phyloP scores from a whole-genome alignment of 306 rosid species.

The Cucumis cinereus region DNA sequence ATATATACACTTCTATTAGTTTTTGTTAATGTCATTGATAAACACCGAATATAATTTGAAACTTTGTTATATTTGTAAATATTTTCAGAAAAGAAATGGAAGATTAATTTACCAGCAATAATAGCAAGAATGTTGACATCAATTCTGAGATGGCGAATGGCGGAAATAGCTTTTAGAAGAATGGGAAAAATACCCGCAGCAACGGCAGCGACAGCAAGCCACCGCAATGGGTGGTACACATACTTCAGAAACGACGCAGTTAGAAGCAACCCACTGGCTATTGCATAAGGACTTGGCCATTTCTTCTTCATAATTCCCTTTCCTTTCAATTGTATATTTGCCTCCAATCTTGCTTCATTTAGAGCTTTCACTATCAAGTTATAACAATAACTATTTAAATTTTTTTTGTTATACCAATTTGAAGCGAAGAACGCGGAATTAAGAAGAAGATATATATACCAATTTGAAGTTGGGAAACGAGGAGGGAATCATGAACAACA shows the following conservation, averaged over 20 bases:
- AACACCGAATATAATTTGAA: too few relatives aligned
- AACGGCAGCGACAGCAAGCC: conserved; percentile 66
- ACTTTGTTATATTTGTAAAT: too few relatives aligned
- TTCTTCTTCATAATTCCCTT: conserved; percentile 25
- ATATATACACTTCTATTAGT: too few relatives aligned
- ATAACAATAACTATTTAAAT: background rate
- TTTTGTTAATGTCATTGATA: too few relatives aligned
- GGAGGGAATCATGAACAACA: conserved; percentile 52
- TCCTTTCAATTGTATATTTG: conserved; percentile 50
- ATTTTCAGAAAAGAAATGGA: too few relatives aligned
- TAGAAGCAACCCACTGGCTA: conserved; percentile 48
- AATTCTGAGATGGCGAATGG: conserved; percentile 46
- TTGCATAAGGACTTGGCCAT: conserved; percentile 76
- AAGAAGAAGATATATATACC: conserved; percentile 24
- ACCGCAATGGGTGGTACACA: conserved; percentile 42
- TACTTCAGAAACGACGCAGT: conserved; percentile 45
- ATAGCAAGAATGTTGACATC: conserved; percentile 68
- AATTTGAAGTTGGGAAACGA: conserved; percentile 71
- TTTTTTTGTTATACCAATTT: too few relatives aligned
- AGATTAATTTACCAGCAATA: conserved; percentile 41
- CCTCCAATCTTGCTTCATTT: conserved; percentile 69
- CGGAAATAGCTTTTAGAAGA: conserved; percentile 26
- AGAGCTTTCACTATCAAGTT: conserved; percentile 61
- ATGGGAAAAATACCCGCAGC: conserved; percentile 44
- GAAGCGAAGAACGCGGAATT: too few relatives aligned